phyloP scores from a whole-genome alignment of 495 filamentous ascomycete genomes.

The Penicillium longicatenatum region DNA sequence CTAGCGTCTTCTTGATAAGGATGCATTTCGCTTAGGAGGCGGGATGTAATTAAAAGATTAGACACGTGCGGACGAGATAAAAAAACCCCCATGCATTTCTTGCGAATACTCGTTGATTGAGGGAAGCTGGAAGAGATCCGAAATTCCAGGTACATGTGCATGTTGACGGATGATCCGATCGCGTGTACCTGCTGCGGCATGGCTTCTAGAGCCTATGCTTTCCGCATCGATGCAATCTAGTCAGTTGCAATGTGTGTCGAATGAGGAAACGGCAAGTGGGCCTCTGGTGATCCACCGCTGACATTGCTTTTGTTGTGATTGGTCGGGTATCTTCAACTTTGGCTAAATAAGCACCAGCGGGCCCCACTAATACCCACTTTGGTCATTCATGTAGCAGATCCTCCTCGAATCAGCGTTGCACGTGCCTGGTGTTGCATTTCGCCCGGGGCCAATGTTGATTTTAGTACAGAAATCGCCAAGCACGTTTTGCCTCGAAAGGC shows the following conservation, averaged over 20 bases:
- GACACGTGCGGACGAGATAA: too few relatives aligned
- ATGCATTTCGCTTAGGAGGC: neutral
- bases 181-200: constrained; percentile 14
- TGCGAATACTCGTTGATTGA: too few relatives aligned
- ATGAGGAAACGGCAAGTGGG: neutral
- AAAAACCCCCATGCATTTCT: too few relatives aligned
- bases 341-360: constrained; percentile 22
- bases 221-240: constrained; percentile 12
- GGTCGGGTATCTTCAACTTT: neutral
- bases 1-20: neutral
- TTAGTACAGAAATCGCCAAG: constrained; percentile 19
- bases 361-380: constrained; percentile 12
- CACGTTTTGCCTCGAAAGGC: constrained; percentile 45
- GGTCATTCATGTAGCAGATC: constrained; percentile 3
- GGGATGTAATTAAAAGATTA: constrained; percentile 1
- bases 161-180: constrained; percentile 5
- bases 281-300: constrained; percentile 7
- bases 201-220: constrained; percentile 14
- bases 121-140: neutral
- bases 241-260: neutral
- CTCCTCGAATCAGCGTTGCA: constrained; percentile 37
- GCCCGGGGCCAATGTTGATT: neutral
- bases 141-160: neutral
- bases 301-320: constrained; percentile 10
- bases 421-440: constrained; percentile 33